Conservation (phyloP, 208 protist species). For the Trypanosoma rangeli region DNA sequence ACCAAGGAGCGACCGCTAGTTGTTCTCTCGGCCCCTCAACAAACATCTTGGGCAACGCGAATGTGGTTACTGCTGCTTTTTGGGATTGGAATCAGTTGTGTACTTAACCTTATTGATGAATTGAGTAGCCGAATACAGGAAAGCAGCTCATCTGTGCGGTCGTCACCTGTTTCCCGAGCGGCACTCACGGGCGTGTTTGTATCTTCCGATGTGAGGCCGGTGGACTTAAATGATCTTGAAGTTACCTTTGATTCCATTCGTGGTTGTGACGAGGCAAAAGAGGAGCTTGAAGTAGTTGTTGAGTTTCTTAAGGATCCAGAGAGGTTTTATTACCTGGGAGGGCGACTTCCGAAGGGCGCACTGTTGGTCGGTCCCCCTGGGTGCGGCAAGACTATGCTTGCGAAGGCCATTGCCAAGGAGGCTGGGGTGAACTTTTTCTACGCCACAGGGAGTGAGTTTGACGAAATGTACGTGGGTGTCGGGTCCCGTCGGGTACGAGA, state of each 20-base stretch:
- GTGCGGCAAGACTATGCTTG: slow-evolving; percentile 96
- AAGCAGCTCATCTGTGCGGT: slow-evolving; percentile 31
- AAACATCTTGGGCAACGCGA: slow-evolving; percentile 58
- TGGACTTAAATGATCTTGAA: slow-evolving; percentile 76
- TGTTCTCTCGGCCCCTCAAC: slow-evolving; percentile 69
- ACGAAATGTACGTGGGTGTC: slow-evolving; percentile 98
- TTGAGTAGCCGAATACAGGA: slow-evolving; percentile 36
- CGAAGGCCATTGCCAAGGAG: slow-evolving; percentile 93
- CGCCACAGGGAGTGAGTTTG: slow-evolving; percentile 94
- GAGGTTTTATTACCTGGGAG: slow-evolving; percentile 93
- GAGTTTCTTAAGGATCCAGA: slow-evolving; percentile 95
- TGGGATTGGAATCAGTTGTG: slow-evolving; percentile 68
- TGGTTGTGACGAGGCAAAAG: slow-evolving; percentile 92
- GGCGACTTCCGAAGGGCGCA: slow-evolving; percentile 95
- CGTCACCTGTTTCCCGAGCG: slow-evolving; percentile 24
- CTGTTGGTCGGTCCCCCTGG: slow-evolving; percentile 97
- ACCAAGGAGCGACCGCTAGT: slow-evolving; percentile 79
- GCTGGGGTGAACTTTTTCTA: slow-evolving; percentile 97
- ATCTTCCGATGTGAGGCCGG: slow-evolving; percentile 59
- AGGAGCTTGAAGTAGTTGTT: slow-evolving; percentile 91
- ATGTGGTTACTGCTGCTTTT: slow-evolving; percentile 73
- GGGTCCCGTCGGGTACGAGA: slow-evolving; percentile 94
- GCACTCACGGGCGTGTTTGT: slow-evolving; percentile 47
- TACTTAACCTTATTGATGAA: slow-evolving; percentile 58
- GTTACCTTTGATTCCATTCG: slow-evolving; percentile 87